Conservation (phyloP, 2,329 filamentous ascomycete species). For the Raffaelea albimanens region DNA sequence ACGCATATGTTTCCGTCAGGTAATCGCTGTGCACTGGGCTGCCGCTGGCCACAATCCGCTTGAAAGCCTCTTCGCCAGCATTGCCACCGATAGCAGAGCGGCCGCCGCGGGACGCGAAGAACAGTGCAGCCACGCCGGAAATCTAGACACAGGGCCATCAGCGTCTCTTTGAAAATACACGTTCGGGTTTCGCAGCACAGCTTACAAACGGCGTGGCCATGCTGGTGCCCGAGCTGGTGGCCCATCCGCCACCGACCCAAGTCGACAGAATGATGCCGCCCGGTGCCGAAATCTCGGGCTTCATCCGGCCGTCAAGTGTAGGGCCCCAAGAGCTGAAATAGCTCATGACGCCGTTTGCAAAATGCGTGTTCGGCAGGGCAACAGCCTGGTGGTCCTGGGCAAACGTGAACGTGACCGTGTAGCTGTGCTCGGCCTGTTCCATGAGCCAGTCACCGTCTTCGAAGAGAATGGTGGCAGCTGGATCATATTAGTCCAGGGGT, state of each 20-base stretch:
- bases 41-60: constrained; percentile 1
- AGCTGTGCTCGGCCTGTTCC: background rate
- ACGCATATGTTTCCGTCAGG: background rate
- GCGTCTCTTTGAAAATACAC: too few species aligned
- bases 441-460: constrained; percentile 6
- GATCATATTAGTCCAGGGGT: too few species aligned
- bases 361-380: background rate
- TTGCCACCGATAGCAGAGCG: background rate
- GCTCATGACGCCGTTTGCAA: background rate
- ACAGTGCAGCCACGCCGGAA: background rate
- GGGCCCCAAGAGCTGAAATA: background rate
- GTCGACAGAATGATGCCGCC: constrained; percentile 1
- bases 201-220: background rate
- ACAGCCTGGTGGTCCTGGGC: constrained; percentile 3
- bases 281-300: background rate
- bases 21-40: background rate
- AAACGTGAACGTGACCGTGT: constrained; percentile 3
- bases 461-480: constrained; percentile 17
- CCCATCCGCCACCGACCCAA: background rate
- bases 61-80: background rate
- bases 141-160: constrained; percentile 1
- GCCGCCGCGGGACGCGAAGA: background rate
- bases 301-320: background rate
- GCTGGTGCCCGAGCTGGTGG: background rate
- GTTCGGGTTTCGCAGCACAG: too few species aligned